Conservation (phyloP, 495 filamentous ascomycete genomes). For the Staphylotrichum longicolle region DNA sequence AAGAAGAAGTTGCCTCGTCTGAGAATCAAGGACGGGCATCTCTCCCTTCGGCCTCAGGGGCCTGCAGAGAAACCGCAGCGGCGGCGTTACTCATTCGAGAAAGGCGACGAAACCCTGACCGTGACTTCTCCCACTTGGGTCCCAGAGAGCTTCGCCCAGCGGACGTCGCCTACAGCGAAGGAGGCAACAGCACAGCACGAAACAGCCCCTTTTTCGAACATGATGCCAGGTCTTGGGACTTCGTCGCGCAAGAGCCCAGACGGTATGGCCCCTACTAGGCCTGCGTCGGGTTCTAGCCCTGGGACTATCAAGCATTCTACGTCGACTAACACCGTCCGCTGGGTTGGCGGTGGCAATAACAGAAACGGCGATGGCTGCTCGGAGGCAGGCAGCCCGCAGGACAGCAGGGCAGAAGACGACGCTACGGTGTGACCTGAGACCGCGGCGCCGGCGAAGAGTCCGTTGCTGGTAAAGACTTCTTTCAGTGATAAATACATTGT, state of each 20-base stretch:
- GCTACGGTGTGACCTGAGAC: too few species aligned
- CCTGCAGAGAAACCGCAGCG: not conserved
- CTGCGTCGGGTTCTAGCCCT: not conserved
- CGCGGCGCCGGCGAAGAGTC: too few species aligned
- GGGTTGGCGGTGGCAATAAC: not conserved
- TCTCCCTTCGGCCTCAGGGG: not conserved
- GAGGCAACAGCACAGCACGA: not conserved
- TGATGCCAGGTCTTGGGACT: not conserved
- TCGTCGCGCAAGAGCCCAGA: not conserved
- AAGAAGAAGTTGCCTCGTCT: not conserved
- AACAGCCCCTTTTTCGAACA: not conserved
- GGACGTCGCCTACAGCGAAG: not conserved
- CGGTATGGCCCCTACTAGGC: not conserved
- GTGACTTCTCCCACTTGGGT: slow-evolving; percentile 5
- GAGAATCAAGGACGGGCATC: not conserved
- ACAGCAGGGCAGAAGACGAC: too few species aligned
- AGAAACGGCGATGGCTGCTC: too few species aligned
- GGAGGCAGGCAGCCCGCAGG: too few species aligned
- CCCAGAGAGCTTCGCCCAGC: not conserved
- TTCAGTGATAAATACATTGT: too few species aligned
- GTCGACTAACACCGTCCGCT: not conserved
- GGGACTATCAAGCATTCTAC: not conserved
- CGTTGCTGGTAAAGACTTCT: too few species aligned
- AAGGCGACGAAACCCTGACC: slow-evolving; percentile 21
- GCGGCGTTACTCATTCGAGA: slow-evolving; percentile 23